Base-by-base conservation (phyloP, 441 rosid species). In the Gossypium lobatum region DNA sequence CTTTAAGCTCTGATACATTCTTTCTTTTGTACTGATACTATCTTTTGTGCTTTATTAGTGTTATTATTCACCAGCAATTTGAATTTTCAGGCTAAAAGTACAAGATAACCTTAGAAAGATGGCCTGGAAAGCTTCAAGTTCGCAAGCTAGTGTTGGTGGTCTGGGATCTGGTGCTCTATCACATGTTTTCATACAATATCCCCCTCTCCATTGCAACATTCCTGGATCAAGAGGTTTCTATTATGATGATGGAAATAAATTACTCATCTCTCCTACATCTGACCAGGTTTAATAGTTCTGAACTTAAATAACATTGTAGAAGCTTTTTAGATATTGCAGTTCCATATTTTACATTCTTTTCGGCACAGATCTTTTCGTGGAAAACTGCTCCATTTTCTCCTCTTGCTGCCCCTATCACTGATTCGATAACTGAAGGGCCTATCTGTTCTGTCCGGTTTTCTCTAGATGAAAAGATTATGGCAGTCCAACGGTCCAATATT, bases 231-330 rank as follows among this genome's bases (percentile, higher is more conserved):
- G 84, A 68, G 89, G 90, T 71, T 85, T 91, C 71, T 89, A 84
- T 85, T 93, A 93, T 73, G 99, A 95, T 77, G 99, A 95, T 82
- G 97, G 90, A 73, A 89, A 85, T 85, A 93, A 88, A 84, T 75
- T 89, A 77, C 83, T 93, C 16, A 80, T 91, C 53, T 80, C 88
- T 58, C 80, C 88, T 55, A 85, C 92, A 57, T 83, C 88, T 78
- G 77, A 80, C 81, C 91, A 90, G 97, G 97, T 91, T 8, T 77
- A 50, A 57, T 78, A n/a, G 37, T 46, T 64, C 70, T 81, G 48
- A 72, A 80, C 55, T 73, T 57, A 13, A 63, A 55, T 26, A 31
- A 45, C 70, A 16, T 52, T 18, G 58, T 71, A 52, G 55, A 76
- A 26, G 6, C 60, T 10, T 18, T 1, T 48, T 21, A 71, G n/a